A percentile compares a stretch with the other conserved stretches of the same genome.
phyloP scores from a whole-genome alignment of 441 rosid species.

The Populus trichocarpa region DNA sequence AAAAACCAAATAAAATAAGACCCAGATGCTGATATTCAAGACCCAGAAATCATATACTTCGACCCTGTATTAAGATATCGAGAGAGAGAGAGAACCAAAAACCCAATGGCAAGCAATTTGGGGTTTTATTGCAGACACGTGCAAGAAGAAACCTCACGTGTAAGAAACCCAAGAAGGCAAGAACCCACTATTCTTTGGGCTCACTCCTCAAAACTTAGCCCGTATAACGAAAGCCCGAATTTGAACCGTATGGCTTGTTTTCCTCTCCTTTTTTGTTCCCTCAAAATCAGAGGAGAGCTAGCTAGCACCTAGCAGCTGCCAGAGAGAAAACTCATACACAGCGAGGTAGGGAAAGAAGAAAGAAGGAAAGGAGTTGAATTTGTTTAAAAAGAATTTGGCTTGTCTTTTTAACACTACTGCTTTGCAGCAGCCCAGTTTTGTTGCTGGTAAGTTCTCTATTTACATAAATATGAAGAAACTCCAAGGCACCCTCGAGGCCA shows the following conservation, averaged over 20 bases:
- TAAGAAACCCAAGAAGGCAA: not conserved
- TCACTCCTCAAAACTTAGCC: not conserved
- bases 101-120: slow-evolving; percentile 3
- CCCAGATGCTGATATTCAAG: not conserved
- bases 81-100: slow-evolving; percentile 10
- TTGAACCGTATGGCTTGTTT: not conserved
- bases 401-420: not conserved
- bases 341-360: not conserved
- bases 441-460: slow-evolving; percentile 3
- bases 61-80: not conserved
- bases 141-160: slow-evolving; percentile 13
- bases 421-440: not conserved
- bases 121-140: slow-evolving; percentile 29
- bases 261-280: not conserved
- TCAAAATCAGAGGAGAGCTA: not conserved
- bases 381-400: not conserved
- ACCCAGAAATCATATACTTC: not conserved
- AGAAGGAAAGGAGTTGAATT: not conserved
- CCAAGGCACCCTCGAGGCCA: not conserved
- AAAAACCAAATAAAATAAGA: not conserved
- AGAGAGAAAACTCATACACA: not conserved
- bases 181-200: not conserved
- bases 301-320: not conserved
- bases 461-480: not conserved
- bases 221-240: not conserved